phyloP scores from a whole-genome alignment of 495 filamentous ascomycete genomes.

The Evernia prunastri region DNA sequence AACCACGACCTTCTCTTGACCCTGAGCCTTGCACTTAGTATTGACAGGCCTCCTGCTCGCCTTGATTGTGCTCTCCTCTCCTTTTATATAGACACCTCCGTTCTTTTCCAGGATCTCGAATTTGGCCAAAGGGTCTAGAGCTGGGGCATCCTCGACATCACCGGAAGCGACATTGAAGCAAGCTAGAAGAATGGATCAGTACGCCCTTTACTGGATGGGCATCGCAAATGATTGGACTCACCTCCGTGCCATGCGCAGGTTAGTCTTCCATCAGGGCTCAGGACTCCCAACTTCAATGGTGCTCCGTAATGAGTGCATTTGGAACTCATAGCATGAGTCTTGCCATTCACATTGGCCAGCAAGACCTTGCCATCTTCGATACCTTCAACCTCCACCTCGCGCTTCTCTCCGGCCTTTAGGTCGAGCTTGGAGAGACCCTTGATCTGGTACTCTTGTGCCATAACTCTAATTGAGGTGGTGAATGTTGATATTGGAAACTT shows the following conservation, averaged over 20 bases:
- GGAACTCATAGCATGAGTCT: conserved; percentile 71
- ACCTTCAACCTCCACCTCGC: conserved; percentile 85
- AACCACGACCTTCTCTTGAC: conserved; percentile 68
- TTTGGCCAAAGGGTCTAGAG: conserved; percentile 69
- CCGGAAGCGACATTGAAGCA: conserved; percentile 88
- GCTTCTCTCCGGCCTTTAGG: conserved; percentile 71
- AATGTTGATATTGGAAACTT: conserved; percentile 18
- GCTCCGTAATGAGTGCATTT: conserved; percentile 94
- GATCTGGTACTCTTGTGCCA: conserved; percentile 76
- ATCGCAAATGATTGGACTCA: conserved; percentile 34
- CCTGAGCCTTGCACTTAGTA: conserved; percentile 60
- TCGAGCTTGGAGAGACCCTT: conserved; percentile 68
- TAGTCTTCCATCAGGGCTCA: conserved; percentile 73
- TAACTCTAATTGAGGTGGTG: conserved; percentile 31
- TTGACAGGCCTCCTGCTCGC: conserved; percentile 62
- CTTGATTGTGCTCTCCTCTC: conserved; percentile 74
- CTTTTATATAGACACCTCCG: conserved; percentile 77
- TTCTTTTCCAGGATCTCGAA: conserved; percentile 76
- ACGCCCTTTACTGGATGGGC: neutral
- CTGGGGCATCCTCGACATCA: conserved; percentile 91
- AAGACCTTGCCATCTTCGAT: conserved; percentile 79
- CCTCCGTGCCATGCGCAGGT: conserved; percentile 96
- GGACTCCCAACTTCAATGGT: conserved; percentile 73
- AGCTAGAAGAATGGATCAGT: conserved; percentile 38
- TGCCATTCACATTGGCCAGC: conserved; percentile 66